Base-by-base conservation (phyloP, 2,329 filamentous ascomycete species). In the Myriosclerotinia duriaeana region DNA sequence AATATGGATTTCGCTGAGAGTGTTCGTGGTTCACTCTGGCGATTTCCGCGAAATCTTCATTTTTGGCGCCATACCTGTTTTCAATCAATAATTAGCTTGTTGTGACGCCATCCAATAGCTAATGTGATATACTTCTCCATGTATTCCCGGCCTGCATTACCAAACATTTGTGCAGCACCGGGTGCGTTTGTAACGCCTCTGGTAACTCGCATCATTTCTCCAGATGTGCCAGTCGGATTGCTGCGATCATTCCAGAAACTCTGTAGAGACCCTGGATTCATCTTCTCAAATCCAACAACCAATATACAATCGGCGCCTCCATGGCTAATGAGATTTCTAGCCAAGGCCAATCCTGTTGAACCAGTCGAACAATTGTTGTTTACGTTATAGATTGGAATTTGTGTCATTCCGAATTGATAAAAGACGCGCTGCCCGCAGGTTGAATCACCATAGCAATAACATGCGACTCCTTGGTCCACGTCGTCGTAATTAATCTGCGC, bases 301-400 rank as follows among this genome's bases (percentile, higher is more conserved):
- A 98, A 81, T 26, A 97, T 87, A 76, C 92, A 96, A 78, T 97
- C 91, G 1, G 92, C 91, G 17, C 87, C 91, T 44, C 93, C 93
- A 73, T 91, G 85, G 8, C 87, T 84, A 73, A 97, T 88, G 77
- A 96, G 84, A 64, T 89, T 92, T 44, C 93, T 84, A 2, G 85
- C 95, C 85, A 98, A 89, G 76, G 89, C 88, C 67, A 98, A 81
- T 11, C 94, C 95, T 0, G 94, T 97, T 5, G 89, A 93, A n/a
- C 94, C 95, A 0, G 94, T 98, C 5, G 91, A 92, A 84, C 94
- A 98, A 83, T 97, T 97, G 84, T 98, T 98, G 85, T 97, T 98
- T 76, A 97, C 92, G 76, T 98, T 98, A 84, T 96, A 93, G 77
- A 98, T 92, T 75, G 94, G 94, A 74, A 98, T 97, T 76, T 90